Conservation (phyloP, 352 stramenopile genomes). For the Phytophthora capsici region DNA sequence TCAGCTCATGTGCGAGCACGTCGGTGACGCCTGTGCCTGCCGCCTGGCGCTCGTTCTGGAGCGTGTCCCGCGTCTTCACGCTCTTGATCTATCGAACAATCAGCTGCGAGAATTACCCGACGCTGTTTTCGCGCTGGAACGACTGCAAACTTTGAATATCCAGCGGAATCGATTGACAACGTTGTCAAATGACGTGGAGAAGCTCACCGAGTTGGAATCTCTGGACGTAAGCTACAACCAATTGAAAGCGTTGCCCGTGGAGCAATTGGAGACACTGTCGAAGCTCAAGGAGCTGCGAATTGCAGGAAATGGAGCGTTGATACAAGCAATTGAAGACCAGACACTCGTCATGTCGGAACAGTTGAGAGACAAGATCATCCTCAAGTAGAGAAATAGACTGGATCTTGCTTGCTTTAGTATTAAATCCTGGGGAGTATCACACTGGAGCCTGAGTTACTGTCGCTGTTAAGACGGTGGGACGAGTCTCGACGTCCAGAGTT, state of each 20-base stretch:
- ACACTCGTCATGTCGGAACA: constrained; percentile 27
- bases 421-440: constrained; percentile 63
- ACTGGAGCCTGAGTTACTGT: constrained; percentile 37
- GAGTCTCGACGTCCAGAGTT: constrained; percentile 22
- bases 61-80: constrained; percentile 65
- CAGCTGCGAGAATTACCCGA: constrained; percentile 78
- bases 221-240: constrained; percentile 72
- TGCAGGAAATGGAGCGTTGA: constrained; percentile 51
- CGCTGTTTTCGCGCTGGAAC: constrained; percentile 70
- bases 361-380: constrained; percentile 45
- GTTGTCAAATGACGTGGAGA: constrained; percentile 48
- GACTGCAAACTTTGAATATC: constrained; percentile 65
- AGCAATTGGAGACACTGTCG: constrained; percentile 46
- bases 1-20: constrained; percentile 93
- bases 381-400: constrained; percentile 22
- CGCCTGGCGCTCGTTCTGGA: constrained; percentile 82
- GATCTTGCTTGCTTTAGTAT: neutral
- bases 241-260: constrained; percentile 47
- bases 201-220: constrained; percentile 62
- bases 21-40: constrained; percentile 88
- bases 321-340: constrained; percentile 13
- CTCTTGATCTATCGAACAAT: constrained; percentile 83
- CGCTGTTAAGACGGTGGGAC: constrained; percentile 31
- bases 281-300: constrained; percentile 52
- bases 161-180: constrained; percentile 68